Evolutionary conservation across 2,329 filamentous ascomycete species (phyloP).

Genomic region (Colletotrichum sojae): DNA sequence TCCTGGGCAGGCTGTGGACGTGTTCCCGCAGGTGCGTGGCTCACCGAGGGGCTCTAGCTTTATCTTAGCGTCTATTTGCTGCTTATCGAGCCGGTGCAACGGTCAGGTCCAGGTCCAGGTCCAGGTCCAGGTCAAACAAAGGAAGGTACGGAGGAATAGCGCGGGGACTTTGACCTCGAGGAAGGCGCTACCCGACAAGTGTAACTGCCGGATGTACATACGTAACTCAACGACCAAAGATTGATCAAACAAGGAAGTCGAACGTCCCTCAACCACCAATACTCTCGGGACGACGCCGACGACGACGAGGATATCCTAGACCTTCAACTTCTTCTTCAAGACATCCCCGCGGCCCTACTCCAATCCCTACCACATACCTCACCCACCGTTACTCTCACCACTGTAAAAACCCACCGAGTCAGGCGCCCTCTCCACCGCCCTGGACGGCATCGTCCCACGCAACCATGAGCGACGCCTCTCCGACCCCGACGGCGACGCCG

Average conservation of each 20-base stretch:
- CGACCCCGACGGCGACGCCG: conserved; percentile 51
- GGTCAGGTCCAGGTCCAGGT: neutral
- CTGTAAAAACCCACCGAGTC: conserved; percentile 12
- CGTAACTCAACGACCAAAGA: neutral
- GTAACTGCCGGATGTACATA: conserved; percentile 28
- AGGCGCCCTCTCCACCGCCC: conserved; percentile 38
- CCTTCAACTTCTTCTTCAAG: too few relatives aligned
- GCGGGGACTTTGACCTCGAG: conserved; percentile 19
- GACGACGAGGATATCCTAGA: too few relatives aligned
- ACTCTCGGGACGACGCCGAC: too few relatives aligned
- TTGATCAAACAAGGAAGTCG: neutral
- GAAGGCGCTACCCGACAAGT: conserved; percentile 15
- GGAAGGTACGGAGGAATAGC: neutral
- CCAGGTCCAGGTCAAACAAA: neutral
- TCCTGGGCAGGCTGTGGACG: too few relatives aligned
- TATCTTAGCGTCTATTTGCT: conserved; percentile 21
- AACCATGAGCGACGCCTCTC: conserved; percentile 36
- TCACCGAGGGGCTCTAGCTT: conserved; percentile 37
- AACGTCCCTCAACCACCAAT: neutral
- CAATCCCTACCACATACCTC: too few relatives aligned
- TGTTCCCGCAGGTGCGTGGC: conserved; percentile 1
- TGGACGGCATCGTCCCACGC: neutral
- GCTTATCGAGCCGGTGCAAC: conserved; percentile 23
- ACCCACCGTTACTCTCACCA: too few relatives aligned
- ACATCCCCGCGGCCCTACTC: too few relatives aligned